These are phyloP conservation scores for Apophysomyces elegans DNA, from an alignment of 371 early-diverging fungal species.

Conservation along the genomic window DNA sequence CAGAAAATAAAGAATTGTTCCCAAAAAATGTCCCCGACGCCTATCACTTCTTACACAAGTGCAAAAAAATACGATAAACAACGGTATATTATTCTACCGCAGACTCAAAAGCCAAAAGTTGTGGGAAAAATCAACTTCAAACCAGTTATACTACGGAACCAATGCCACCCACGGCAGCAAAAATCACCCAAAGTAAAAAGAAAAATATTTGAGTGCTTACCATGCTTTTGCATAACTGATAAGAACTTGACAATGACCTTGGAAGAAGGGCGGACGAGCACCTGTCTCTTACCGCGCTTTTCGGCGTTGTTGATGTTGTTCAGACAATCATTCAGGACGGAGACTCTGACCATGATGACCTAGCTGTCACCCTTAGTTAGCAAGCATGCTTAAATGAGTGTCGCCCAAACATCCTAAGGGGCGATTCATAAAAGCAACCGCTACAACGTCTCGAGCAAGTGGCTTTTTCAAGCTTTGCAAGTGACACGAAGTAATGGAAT, in stretches of 20 bases:
- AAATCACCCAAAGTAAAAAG: conserved; percentile 35
- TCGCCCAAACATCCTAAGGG: conserved; percentile 20
- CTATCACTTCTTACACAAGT: not conserved
- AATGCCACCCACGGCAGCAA: not conserved
- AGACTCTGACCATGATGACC: conserved; percentile 19
- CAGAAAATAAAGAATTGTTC: not conserved
- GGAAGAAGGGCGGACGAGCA: conserved; percentile 92
- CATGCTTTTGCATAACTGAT: conserved; percentile 98
- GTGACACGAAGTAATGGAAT: conserved; percentile 15
- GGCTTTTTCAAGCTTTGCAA: conserved; percentile 17
- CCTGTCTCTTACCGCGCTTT: conserved; percentile 90
- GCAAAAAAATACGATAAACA: conserved; percentile 20
- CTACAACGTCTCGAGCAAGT: conserved; percentile 18
- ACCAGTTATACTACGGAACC: conserved; percentile 70
- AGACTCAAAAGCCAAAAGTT: conserved; percentile 73
- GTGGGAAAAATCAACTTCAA: conserved; percentile 43
- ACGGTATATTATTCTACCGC: conserved; percentile 60
- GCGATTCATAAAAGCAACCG: conserved; percentile 20
- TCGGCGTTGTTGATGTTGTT: conserved; percentile 94
- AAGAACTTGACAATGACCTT: conserved; percentile 98
- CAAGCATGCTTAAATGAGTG: conserved; percentile 28
- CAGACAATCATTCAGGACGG: conserved; percentile 83
- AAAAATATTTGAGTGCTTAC: conserved; percentile 53
- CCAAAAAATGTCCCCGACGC: not conserved
- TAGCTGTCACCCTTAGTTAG: conserved; percentile 10